These are phyloP conservation scores for Xylaria sp. DNA, from an alignment of 2,329 filamentous ascomycete species.

Conservation along the genomic window DNA sequence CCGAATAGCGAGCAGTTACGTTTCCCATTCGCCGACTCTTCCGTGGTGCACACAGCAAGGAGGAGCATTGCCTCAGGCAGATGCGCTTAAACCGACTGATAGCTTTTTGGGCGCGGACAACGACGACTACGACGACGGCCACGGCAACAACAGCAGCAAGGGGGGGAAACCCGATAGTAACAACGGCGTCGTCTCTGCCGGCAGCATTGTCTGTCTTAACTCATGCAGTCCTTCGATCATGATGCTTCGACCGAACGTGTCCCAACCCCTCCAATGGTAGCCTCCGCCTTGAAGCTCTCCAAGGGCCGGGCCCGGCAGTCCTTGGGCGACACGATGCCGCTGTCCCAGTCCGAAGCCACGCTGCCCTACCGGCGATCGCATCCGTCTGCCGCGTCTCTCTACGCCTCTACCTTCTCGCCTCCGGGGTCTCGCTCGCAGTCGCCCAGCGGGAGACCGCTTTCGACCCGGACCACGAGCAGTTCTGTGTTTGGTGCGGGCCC, in stretches of 20 bases:
- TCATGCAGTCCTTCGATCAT: slow-evolving; percentile 48
- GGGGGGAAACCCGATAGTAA: too few species aligned
- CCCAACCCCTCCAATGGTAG: slow-evolving; percentile 75
- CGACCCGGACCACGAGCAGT: slow-evolving; percentile 66
- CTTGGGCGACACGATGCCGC: slow-evolving; percentile 58
- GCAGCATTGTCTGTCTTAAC: slow-evolving; percentile 29
- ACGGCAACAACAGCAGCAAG: background rate
- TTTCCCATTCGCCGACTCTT: slow-evolving; percentile 23
- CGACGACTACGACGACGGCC: background rate
- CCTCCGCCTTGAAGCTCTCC: slow-evolving; percentile 67
- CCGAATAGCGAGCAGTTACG: background rate
- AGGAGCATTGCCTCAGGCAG: slow-evolving; percentile 8
- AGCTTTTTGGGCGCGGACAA: slow-evolving; percentile 13
- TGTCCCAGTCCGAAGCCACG: slow-evolving; percentile 64
- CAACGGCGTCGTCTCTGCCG: slow-evolving; percentile 3
- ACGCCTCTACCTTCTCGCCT: slow-evolving; percentile 75
- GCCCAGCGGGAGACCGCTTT: slow-evolving; percentile 69
- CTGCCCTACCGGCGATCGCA: slow-evolving; percentile 66
- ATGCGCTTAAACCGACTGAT: slow-evolving; percentile 26
- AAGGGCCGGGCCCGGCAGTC: slow-evolving; percentile 74
- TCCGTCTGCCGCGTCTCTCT: slow-evolving; percentile 69
- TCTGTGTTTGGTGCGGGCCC: slow-evolving; percentile 66
- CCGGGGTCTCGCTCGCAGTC: slow-evolving; percentile 75
- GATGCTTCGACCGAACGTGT: slow-evolving; percentile 71
- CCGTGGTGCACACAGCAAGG: slow-evolving; percentile 8